Evolutionary conservation across 257 asterid species (phyloP), one percentile per base, ranked within the genome.

Genomic region (Rauvolfia tetraphylla): DNA sequence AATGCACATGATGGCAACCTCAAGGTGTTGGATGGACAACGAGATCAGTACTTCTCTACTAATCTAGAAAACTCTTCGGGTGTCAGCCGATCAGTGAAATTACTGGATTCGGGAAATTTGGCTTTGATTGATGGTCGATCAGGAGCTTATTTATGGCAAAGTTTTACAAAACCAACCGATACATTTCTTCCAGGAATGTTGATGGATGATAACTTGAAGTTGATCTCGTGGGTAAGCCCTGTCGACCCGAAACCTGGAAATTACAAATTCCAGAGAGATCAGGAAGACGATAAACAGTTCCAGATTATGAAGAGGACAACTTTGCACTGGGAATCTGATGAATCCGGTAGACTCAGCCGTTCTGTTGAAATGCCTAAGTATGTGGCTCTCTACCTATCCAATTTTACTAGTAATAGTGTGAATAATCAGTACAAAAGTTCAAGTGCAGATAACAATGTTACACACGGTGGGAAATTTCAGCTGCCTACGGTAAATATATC

Each of bases 81-180:
- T 38, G 65, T 4, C 23, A 81, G 75, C 71, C 39, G 83, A 39
- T 80, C 65, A 15, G 67, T 81, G 77, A 82, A 75, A 83, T 76
- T 88, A 17, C 27, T 70, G 81, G 88, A 86, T 85, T 4, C 84
- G 1, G 93, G 93, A 56, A 88, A 88, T 74, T 85, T 88, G 81
- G 51, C 74, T 39, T 68, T 85, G 51, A 36, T 23, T 33, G 86
- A 85, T n/a, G 81, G 61, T 36, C 27, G 4, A 61, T 62, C 80
- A 66, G 78, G 85, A 31, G 20, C 0, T 12, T 53, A 11, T 23
- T 36, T 78, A 48, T 86, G 92, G 92, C 87, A 86, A 54, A 86
- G 92, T 72, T 88, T 85, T 44, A 46, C 68, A 1, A 0, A 73
- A 71, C 88, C 88, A 66, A 82, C 89, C 0, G 84, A 87, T 75